Base-by-base conservation (phyloP, 1,139 yeast species). In the Sugiyamaella japonica region DNA sequence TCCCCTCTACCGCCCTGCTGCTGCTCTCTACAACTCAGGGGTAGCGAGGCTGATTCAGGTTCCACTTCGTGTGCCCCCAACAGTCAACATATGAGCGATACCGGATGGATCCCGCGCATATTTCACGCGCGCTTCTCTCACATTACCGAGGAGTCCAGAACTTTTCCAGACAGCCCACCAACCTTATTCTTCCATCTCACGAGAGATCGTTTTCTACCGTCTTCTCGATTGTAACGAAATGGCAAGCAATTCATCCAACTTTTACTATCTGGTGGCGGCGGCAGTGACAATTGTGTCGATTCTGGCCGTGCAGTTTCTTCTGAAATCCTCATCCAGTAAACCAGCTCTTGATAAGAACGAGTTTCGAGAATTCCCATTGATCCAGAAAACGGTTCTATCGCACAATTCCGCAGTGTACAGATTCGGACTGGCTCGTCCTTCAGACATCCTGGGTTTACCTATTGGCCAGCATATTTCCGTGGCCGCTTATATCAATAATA, bases 391-490 rank as follows among this genome's bases (percentile, higher is more conserved):
- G 13, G 79, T 84, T 46, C 76, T 93, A 17, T 80, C 89, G 39
- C 95, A 88, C 71, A 90, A 91, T 72, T 80, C 96, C 12, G 89
- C 95, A 53, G 75, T 89, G 56, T 91, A 88, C 73, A 81, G 95
- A 67, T 90, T 93, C 68, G 91, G 88, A 2, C 81, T 93, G 64
- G 96, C 97, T 52, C 79, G 80, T 59, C 78, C 85, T 39, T 77
- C 83, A 50, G 95, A 88, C 69, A 77, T 83, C 50, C 79, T 93
- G 59, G 97, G 97, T 7, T 80, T 93, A 63, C 98, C 98, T 54
- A 87, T 90, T 68, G 99, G 99, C 54, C 98, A 93, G 75, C 97
- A 90, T 70, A 85, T 90, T 66, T 66, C 71, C 29, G 61, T 70
- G 39, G 66, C 85, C 36, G 93, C 96, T 45, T 76, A 74, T 48